Conservation (phyloP, 352 stramenopile genomes). For the Globisporangium cystogenes region DNA sequence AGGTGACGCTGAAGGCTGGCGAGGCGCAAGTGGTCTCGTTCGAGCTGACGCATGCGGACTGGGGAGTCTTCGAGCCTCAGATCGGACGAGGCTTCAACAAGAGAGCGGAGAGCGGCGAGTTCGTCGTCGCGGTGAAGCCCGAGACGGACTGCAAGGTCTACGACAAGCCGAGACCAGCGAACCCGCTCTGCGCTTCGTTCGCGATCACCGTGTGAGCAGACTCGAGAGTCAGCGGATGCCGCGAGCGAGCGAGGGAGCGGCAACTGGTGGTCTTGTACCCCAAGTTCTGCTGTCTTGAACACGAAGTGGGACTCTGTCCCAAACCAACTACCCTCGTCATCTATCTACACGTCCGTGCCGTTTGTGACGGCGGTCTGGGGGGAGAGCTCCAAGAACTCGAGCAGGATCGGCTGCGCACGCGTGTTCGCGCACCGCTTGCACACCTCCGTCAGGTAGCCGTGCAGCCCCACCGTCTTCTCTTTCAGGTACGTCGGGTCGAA, state of each 20-base stretch:
- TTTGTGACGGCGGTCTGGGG: slow-evolving; percentile 10
- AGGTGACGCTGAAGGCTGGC: slow-evolving; percentile 51
- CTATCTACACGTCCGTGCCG: slow-evolving; percentile 9
- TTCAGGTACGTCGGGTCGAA: slow-evolving; percentile 80
- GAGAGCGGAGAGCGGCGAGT: slow-evolving; percentile 61
- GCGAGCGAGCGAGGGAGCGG: neutral
- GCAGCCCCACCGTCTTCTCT: slow-evolving; percentile 63
- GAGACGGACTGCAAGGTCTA: slow-evolving; percentile 73
- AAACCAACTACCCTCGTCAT: slow-evolving; percentile 1
- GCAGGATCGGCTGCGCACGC: slow-evolving; percentile 45
- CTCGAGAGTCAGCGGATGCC: neutral
- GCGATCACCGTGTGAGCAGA: slow-evolving; percentile 11
- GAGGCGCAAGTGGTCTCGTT: slow-evolving; percentile 34
- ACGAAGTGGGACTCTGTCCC: neutral
- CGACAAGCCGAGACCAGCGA: slow-evolving; percentile 20
- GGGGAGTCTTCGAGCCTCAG: slow-evolving; percentile 56
- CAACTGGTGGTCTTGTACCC: neutral
- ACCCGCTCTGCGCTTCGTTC: slow-evolving; percentile 43
- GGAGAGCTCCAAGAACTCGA: slow-evolving; percentile 60
- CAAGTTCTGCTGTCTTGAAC: neutral
- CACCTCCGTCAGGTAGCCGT: slow-evolving; percentile 66
- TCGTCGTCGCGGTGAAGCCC: slow-evolving; percentile 62
- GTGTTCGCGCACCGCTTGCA: slow-evolving; percentile 74
- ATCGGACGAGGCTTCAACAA: slow-evolving; percentile 53
- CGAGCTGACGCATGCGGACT: slow-evolving; percentile 43